These are phyloP conservation scores for Chrysosporium keratinophilum DNA, from an alignment of 2,329 filamentous ascomycete genomes.

Conservation along the genomic window DNA sequence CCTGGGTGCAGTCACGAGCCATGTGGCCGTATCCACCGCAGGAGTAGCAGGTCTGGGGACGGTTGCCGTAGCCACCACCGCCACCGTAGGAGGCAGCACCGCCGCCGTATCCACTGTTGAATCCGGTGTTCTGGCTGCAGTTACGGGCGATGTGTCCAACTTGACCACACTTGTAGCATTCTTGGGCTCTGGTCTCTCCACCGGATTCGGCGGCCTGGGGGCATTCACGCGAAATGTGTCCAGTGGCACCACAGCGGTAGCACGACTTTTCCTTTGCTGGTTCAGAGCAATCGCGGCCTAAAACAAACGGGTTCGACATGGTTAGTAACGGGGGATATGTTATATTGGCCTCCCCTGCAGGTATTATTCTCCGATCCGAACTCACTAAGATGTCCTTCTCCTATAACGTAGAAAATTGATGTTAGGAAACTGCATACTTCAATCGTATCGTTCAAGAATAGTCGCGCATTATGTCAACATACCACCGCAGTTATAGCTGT, in stretches of 20 bases:
- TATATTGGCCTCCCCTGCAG: slow-evolving; percentile 3
- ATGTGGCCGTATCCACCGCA: slow-evolving; percentile 96
- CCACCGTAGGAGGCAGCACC: slow-evolving; percentile 37
- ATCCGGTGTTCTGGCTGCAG: slow-evolving; percentile 43
- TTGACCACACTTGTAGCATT: slow-evolving; percentile 98
- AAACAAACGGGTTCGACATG: background rate
- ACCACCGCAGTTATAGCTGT: slow-evolving; percentile 72
- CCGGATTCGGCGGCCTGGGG: slow-evolving; percentile 37
- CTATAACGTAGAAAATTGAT: slow-evolving; percentile 26
- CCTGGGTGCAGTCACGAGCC: slow-evolving; percentile 96
- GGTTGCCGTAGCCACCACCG: slow-evolving; percentile 41
- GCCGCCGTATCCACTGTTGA: slow-evolving; percentile 38
- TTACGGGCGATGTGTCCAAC: slow-evolving; percentile 84
- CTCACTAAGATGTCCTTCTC: slow-evolving; percentile 68
- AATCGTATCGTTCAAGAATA: slow-evolving; percentile 5
- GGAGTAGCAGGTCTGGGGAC: slow-evolving; percentile 88
- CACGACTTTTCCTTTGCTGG: slow-evolving; percentile 73
- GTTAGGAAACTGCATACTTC: slow-evolving; percentile 22
- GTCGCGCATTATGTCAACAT: slow-evolving; percentile 31
- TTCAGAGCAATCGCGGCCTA: slow-evolving; percentile 81
- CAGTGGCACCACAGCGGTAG: slow-evolving; percentile 59
- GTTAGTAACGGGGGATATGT: slow-evolving; percentile 12
- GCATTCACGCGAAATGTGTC: slow-evolving; percentile 80
- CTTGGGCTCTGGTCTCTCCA: slow-evolving; percentile 45
- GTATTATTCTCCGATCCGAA: slow-evolving; percentile 18